Evolutionary conservation across 1,139 yeast genomes (phyloP), one percentile per base, ranked within the genome.

Genomic region (Pichia sp.): DNA sequence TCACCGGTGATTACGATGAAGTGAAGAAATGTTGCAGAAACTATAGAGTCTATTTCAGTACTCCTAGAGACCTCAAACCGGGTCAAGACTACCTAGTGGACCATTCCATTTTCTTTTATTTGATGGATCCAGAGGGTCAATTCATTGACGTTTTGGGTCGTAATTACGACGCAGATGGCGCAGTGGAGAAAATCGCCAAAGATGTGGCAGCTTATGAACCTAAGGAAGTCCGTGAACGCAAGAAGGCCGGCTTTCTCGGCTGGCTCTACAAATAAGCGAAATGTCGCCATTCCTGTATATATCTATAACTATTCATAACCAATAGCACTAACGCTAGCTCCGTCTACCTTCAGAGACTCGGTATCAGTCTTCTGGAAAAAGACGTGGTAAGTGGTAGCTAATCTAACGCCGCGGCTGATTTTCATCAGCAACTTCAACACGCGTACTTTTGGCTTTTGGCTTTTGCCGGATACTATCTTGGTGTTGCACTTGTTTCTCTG

Each of bases 31-130:
- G 80, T 35, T 91, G 98, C 65, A 87, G 85, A 58, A 75, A 78
- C 48, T 91, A 77, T 63, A 72, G 97, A 48, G 98, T 91, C 7
- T 91, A 88, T 60, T 91, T 91, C 59, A 85, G 96, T 10, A 91
- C 98, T 2, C 98, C 98, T 3, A 86, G 93, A 25, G 75, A 86
- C 55, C 81, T 86, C 34, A 84, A 87, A 57, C 91, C 95, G 0
- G 97, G 96, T 22, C 95, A 91, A 60, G 96, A 91, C 51, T 91
- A 91, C 56, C 71, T 91, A 46, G 98, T 91, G 15, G 98, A 91
- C 57, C 98, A 91, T 60, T 86, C 96, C 7, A 88, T 91, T 41
- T 91, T 88, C 72, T 88, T 87, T 61, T 91, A 91, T 56, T 67
- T 91, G 49, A 86, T 91, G 94, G 97, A 91, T 56, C 88, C 95